phyloP scores from a whole-genome alignment of 1,139 yeast species.

The Pichia sp. region DNA sequence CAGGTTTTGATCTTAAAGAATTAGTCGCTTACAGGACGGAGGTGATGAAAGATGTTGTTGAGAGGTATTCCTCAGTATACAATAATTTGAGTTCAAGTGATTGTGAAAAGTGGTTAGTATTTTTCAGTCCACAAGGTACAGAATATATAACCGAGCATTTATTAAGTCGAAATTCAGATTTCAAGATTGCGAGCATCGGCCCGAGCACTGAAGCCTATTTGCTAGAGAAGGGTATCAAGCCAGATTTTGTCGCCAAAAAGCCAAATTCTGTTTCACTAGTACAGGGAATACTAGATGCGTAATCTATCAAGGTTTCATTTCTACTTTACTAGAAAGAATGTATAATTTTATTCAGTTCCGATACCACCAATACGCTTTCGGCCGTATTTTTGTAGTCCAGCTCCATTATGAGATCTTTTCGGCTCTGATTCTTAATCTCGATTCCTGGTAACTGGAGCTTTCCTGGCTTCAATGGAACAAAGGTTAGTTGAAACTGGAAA shows the following conservation, averaged over 20 bases:
- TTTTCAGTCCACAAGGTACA: conserved; percentile 92
- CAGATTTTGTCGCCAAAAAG: conserved; percentile 61
- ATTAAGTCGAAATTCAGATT: conserved; percentile 25
- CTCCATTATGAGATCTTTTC: conserved; percentile 46
- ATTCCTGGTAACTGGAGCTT: conserved; percentile 64
- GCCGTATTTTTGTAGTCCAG: conserved; percentile 62
- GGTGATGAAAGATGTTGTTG: conserved; percentile 43
- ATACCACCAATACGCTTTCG: conserved; percentile 68
- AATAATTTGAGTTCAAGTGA: conserved; percentile 12
- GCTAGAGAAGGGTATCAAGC: conserved; percentile 44
- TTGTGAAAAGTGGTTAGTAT: conserved; percentile 59
- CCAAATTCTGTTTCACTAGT: conserved; percentile 68
- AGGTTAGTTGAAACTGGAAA: conserved; percentile 38
- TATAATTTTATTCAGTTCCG: conserved; percentile 60
- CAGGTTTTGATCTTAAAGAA: conserved; percentile 54
- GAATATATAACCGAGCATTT: conserved; percentile 51
- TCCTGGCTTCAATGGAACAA: conserved; percentile 77
- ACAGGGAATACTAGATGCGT: conserved; percentile 32
- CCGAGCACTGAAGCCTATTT: conserved; percentile 83
- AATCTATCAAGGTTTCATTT: background rate
- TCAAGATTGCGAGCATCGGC: conserved; percentile 77
- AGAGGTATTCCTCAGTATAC: conserved; percentile 35
- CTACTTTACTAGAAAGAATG: conserved; percentile 46
- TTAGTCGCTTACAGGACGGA: conserved; percentile 67
- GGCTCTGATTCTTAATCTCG: conserved; percentile 37